Evolutionary conservation across 1,139 yeast genomes (phyloP).

Genomic region (Schizosaccharomyces versatilis): DNA sequence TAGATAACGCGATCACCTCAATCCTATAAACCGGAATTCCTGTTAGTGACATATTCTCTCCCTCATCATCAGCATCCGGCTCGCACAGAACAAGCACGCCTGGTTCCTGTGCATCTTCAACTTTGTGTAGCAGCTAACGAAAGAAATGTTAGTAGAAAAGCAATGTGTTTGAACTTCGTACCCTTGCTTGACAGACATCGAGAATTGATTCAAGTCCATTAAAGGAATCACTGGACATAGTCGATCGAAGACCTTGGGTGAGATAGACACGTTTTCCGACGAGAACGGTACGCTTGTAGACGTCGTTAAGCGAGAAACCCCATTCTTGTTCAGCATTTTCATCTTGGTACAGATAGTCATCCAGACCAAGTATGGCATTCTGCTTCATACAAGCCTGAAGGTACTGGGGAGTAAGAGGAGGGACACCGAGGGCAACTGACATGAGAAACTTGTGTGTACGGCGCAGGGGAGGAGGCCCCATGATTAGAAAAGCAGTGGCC

Average conservation of each 20-base stretch:
- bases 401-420: neutral
- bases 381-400: neutral
- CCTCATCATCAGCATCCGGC: neutral
- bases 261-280: neutral
- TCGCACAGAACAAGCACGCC: neutral
- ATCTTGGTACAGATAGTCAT: neutral
- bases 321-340: neutral
- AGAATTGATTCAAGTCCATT: neutral
- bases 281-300: neutral
- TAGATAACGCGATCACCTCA: neutral
- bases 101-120: neutral
- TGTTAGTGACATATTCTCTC: neutral
- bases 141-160: too few relatives aligned
- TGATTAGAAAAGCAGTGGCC: neutral
- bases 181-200: neutral
- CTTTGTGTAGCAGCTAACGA: neutral
- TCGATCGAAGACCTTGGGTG: neutral
- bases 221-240: neutral
- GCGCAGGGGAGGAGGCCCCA: constrained; percentile 1
- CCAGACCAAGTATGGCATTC: neutral
- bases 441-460: neutral
- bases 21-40: neutral
- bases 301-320: neutral
- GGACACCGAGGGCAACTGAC: neutral
- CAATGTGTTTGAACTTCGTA: neutral